phyloP scores from a whole-genome alignment of 371 early-diverging fungal genomes.

The Chytridiales sp. region DNA sequence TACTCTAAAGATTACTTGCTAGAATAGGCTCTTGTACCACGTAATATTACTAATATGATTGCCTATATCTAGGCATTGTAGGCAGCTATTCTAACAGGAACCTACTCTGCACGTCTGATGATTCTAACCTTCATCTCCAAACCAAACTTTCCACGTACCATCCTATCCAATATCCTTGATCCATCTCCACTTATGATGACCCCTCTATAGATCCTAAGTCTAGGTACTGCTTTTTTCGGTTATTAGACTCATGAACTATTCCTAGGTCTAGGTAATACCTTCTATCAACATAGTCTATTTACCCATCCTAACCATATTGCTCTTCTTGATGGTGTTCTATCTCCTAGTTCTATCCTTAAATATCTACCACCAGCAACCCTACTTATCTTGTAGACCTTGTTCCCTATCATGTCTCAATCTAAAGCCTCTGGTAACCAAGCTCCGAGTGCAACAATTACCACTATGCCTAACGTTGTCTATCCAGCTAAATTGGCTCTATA shows the following conservation, averaged over 20 bases:
- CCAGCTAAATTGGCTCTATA: constrained; percentile 15
- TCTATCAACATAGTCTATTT: constrained; percentile 61
- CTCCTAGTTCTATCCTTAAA: constrained; percentile 25
- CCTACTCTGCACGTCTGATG: constrained; percentile 62
- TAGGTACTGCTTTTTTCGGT: constrained; percentile 66
- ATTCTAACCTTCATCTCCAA: constrained; percentile 55
- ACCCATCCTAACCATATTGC: constrained; percentile 58
- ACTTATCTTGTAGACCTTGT: constrained; percentile 33
- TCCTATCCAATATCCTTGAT: constrained; percentile 54
- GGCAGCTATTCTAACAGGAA: constrained; percentile 61
- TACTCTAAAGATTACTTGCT: constrained; percentile 63
- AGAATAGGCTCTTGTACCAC: constrained; percentile 57
- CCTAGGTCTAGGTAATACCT: constrained; percentile 59
- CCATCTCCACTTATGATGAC: constrained; percentile 52
- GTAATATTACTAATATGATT: constrained; percentile 56
- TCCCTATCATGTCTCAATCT: constrained; percentile 26
- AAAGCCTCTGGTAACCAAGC: constrained; percentile 18
- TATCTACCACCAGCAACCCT: constrained; percentile 26
- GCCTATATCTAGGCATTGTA: constrained; percentile 65
- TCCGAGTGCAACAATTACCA: constrained; percentile 3
- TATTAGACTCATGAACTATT: constrained; percentile 66
- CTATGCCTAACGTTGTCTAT: constrained; percentile 14
- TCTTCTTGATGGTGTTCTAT: constrained; percentile 49
- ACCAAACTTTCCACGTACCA: constrained; percentile 59
- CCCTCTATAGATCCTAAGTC: constrained; percentile 54